Evolutionary conservation across 805 yeast genomes (phyloP).

Genomic region (Geotrichum ghanense): DNA sequence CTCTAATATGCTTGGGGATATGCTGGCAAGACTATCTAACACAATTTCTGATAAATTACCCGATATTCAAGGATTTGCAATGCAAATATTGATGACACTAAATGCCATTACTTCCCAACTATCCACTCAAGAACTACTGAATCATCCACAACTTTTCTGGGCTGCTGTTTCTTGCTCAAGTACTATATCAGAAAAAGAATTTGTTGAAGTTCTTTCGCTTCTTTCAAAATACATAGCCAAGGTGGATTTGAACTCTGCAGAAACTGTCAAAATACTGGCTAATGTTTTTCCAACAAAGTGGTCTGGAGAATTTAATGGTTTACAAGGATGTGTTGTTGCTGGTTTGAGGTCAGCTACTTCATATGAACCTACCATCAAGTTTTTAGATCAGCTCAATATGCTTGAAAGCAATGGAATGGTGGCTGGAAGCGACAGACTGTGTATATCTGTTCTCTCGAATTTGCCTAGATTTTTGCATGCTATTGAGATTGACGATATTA

Average conservation of each 20-base stretch:
- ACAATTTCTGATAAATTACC: constrained; percentile 82
- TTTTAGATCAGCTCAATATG: constrained; percentile 57
- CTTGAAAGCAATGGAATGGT: constrained; percentile 1
- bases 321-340: constrained; percentile 64
- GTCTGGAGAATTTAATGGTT: constrained; percentile 90
- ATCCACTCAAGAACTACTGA: constrained; percentile 63
- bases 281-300: constrained; percentile 88
- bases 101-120: constrained; percentile 86
- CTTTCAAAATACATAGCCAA: constrained; percentile 74
- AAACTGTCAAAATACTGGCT: constrained; percentile 70
- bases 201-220: constrained; percentile 74
- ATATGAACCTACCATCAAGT: constrained; percentile 62
- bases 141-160: constrained; percentile 94
- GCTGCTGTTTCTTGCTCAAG: constrained; percentile 82
- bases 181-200: constrained; percentile 88
- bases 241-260: constrained; percentile 76
- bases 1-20: constrained; percentile 79
- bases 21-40: constrained; percentile 85
- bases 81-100: constrained; percentile 93
- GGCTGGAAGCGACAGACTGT: constrained; percentile 52
- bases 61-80: constrained; percentile 92
- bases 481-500: constrained; percentile 43
- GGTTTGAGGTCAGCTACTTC: constrained; percentile 79
- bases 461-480: constrained; percentile 81
- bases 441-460: constrained; percentile 65